Conservation (phyloP, 2,329 filamentous ascomycete genomes). For the Cytospora schulzeri region DNA sequence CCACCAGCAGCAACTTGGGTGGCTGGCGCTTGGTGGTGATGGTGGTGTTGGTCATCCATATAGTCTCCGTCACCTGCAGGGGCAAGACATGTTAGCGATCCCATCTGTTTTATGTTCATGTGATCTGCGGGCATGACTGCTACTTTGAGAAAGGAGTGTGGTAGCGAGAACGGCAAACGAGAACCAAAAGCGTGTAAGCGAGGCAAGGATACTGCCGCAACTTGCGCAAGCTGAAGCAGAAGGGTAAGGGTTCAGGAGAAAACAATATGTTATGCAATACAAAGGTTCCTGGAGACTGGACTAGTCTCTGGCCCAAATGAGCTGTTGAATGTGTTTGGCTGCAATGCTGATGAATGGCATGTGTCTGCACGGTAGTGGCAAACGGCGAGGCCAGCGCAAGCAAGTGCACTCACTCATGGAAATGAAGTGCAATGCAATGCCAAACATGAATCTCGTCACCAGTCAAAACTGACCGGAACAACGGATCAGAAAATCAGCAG, state of each 20-base stretch:
- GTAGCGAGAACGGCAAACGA: slow-evolving; percentile 32
- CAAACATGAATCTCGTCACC: slow-evolving; percentile 36
- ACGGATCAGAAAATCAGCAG: slow-evolving; percentile 47
- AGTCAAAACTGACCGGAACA: slow-evolving; percentile 32
- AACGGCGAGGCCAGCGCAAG: slow-evolving; percentile 33
- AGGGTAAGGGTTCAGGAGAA: slow-evolving; percentile 28
- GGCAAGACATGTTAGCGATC: slow-evolving; percentile 32
- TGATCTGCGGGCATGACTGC: slow-evolving; percentile 27
- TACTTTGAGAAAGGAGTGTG: slow-evolving; percentile 27
- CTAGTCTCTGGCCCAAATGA: slow-evolving; percentile 25
- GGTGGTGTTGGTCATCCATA: slow-evolving; percentile 57
- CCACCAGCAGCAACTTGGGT: slow-evolving; percentile 35
- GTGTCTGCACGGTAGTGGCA: slow-evolving; percentile 23
- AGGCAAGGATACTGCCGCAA: slow-evolving; percentile 28
- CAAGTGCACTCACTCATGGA: slow-evolving; percentile 24
- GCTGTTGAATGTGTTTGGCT: slow-evolving; percentile 26
- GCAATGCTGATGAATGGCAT: slow-evolving; percentile 30
- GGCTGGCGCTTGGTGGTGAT: slow-evolving; percentile 58
- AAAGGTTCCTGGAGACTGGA: slow-evolving; percentile 34
- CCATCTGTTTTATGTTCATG: slow-evolving; percentile 24
- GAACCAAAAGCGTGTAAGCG: slow-evolving; percentile 38
- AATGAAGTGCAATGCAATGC: slow-evolving; percentile 41
- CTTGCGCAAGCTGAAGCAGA: slow-evolving; percentile 26
- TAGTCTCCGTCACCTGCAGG: slow-evolving; percentile 63
- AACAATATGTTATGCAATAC: slow-evolving; percentile 35